Conservation (phyloP, 441 rosid species). For the Adansonia gregorii region DNA sequence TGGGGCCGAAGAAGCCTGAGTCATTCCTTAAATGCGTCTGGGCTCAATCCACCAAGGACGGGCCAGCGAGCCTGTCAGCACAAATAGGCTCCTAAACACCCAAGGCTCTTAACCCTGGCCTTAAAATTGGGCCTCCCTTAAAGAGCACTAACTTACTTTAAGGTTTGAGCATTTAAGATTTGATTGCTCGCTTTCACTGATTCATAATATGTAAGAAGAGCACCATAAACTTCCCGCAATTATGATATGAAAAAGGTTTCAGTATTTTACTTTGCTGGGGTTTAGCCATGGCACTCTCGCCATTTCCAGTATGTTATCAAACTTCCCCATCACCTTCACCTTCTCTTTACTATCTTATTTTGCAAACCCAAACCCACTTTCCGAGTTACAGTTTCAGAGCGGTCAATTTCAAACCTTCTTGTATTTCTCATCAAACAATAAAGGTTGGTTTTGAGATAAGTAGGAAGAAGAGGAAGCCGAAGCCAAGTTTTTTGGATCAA, state of each 20-base stretch:
- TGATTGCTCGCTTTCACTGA: neutral
- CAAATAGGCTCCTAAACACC: too few relatives aligned
- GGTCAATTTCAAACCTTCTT: slow-evolving; percentile 32
- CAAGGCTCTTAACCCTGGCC: neutral
- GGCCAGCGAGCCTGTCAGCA: neutral
- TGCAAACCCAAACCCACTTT: slow-evolving; percentile 25
- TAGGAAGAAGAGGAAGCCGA: slow-evolving; percentile 59
- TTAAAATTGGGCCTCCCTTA: neutral
- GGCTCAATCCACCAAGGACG: neutral
- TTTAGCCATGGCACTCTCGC: slow-evolving; percentile 50
- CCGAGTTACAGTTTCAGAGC: slow-evolving; percentile 7
- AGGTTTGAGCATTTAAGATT: neutral
- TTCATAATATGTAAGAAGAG: neutral
- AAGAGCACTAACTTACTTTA: neutral
- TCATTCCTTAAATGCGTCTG: neutral
- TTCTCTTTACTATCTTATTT: slow-evolving; percentile 30
- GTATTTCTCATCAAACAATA: slow-evolving; percentile 31
- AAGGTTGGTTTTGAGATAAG: slow-evolving; percentile 36
- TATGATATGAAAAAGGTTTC: neutral
- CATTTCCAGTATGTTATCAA: slow-evolving; percentile 35
- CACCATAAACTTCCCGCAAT: neutral
- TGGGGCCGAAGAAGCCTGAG: neutral
- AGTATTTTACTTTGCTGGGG: neutral
- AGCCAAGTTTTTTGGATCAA: slow-evolving; percentile 73
- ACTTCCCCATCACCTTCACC: slow-evolving; percentile 28